phyloP scores from a whole-genome alignment of 495 filamentous ascomycete genomes.

The Articulospora tetracladia region DNA sequence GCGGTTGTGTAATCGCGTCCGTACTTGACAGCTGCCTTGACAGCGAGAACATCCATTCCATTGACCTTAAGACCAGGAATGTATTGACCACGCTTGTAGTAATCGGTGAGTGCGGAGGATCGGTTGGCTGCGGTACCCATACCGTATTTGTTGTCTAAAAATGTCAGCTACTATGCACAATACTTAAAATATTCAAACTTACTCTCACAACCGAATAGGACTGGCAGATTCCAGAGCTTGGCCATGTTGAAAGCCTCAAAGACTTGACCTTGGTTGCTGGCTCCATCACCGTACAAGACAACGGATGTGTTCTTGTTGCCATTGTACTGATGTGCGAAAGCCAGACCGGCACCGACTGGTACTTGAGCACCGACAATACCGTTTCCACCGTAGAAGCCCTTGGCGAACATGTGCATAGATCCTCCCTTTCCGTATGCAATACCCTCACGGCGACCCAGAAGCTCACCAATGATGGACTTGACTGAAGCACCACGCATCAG shows the following conservation, averaged over 20 bases:
- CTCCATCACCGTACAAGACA: constrained; percentile 94
- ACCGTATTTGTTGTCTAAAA: constrained; percentile 97
- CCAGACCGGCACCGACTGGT: constrained; percentile 92
- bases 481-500: constrained; percentile 92
- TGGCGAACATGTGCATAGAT: constrained; percentile 99
- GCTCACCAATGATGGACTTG: constrained; percentile 92
- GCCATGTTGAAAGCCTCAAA: constrained; percentile 99
- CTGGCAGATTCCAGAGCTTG: constrained; percentile 95
- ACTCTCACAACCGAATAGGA: constrained; percentile 98
- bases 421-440: constrained; percentile 99
- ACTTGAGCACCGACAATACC: constrained; percentile 99
- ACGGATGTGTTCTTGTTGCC: constrained; percentile 79
- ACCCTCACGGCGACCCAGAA: constrained; percentile 89
- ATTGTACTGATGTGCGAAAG: constrained; percentile 95
- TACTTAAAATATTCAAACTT: constrained; percentile 34
- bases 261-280: constrained; percentile 97
- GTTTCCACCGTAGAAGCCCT: constrained; percentile 97
- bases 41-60: constrained; percentile 98
- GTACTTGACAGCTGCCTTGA: constrained; percentile 92
- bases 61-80: constrained; percentile 99
- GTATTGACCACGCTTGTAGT: constrained; percentile 99
- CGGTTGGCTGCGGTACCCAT: constrained; percentile 98
- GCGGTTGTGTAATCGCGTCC: constrained; percentile 77
- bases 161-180: constrained; percentile 14
- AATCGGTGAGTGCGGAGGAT: constrained; percentile 92